A percentile compares a stretch with the other conserved stretches of the same genome.
Conservation (phyloP, 257 asterid genomes). For the Coffea canephora region DNA sequence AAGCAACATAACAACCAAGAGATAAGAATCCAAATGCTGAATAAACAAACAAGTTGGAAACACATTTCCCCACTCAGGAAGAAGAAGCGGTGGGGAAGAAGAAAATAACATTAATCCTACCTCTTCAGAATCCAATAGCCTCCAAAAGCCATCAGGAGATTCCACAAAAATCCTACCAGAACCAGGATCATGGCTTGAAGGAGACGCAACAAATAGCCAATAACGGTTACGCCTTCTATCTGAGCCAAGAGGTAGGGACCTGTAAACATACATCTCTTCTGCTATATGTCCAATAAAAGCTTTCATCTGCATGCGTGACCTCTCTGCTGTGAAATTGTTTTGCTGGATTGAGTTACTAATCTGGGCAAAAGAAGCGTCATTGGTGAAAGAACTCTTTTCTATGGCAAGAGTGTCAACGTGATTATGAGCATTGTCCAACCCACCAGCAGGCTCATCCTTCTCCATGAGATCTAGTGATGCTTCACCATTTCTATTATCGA, state of each 20-base stretch:
- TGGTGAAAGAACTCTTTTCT: slow-evolving; percentile 35
- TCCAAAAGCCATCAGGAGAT: slow-evolving; percentile 72
- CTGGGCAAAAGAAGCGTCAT: slow-evolving; percentile 39
- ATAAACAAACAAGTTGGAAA: neutral
- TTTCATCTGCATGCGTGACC: slow-evolving; percentile 88
- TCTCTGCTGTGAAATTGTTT: slow-evolving; percentile 71
- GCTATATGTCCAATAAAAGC: slow-evolving; percentile 87
- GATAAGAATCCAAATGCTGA: neutral
- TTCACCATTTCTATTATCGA: slow-evolving; percentile 45
- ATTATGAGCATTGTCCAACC: slow-evolving; percentile 44
- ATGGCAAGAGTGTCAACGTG: slow-evolving; percentile 33
- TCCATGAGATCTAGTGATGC: slow-evolving; percentile 37
- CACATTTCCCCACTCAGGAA: neutral
- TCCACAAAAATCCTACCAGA: slow-evolving; percentile 90
- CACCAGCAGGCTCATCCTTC: slow-evolving; percentile 56
- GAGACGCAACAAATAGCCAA: slow-evolving; percentile 89
- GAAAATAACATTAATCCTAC: slow-evolving; percentile 26
- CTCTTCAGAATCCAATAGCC: slow-evolving; percentile 82
- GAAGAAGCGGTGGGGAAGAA: neutral
- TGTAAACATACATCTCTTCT: slow-evolving; percentile 81
- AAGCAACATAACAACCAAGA: neutral
- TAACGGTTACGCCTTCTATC: slow-evolving; percentile 96
- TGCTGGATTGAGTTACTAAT: slow-evolving; percentile 55
- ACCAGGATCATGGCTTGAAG: slow-evolving; percentile 88
- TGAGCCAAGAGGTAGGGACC: slow-evolving; percentile 96